These are phyloP conservation scores for Plasmodium cynomolgi DNA, from an alignment of 169 alveolate genomes.

Conservation along the genomic window DNA sequence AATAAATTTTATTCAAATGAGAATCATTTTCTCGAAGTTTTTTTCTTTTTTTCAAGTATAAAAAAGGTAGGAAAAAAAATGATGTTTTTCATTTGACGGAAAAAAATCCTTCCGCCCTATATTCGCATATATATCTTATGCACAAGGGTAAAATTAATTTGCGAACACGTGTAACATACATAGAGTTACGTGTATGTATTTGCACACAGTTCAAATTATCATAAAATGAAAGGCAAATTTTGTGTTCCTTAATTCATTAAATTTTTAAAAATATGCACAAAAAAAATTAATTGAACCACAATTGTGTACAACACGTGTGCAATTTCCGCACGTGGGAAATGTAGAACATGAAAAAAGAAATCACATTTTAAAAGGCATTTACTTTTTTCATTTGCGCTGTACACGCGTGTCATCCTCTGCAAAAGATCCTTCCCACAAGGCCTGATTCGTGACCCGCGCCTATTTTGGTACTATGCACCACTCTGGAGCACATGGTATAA, in stretches of 20 bases:
- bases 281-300: background rate
- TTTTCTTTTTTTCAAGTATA: background rate
- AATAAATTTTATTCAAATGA: background rate
- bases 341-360: background rate
- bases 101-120: background rate
- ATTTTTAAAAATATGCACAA: background rate
- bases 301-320: background rate
- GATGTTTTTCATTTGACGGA: background rate
- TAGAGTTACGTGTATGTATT: background rate
- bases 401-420: background rate
- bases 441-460: background rate
- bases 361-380: background rate
- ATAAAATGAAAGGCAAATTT: slow-evolving; percentile 12
- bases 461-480: background rate
- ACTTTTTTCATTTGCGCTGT: background rate
- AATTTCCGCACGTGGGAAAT: background rate
- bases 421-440: background rate
- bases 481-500: background rate
- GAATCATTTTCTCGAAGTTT: background rate
- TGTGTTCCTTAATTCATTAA: background rate
- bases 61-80: background rate
- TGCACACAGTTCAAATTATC: background rate
- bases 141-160: slow-evolving; percentile 2
- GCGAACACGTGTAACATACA: background rate
- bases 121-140: background rate